phyloP scores from a whole-genome alignment of 331 rosid species.

The Malus hybrid region DNA sequence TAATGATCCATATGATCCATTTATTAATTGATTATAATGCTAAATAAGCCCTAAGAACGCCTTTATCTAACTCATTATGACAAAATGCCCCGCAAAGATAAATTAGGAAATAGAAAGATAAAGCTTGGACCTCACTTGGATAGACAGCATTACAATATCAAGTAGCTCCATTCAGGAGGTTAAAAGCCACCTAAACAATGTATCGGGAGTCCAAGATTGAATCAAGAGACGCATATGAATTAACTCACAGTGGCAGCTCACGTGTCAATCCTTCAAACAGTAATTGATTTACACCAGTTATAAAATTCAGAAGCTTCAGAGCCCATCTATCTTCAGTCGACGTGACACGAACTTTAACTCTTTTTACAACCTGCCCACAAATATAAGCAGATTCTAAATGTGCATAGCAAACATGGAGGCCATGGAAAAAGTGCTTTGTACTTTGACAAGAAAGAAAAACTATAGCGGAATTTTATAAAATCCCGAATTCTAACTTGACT shows the following conservation, averaged over 20 bases:
- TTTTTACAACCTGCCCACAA: slow-evolving; percentile 48
- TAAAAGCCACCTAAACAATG: background rate
- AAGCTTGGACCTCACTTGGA: background rate
- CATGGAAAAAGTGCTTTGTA: background rate
- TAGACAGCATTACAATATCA: background rate
- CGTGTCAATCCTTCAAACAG: slow-evolving; percentile 72
- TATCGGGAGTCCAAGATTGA: background rate
- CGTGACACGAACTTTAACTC: slow-evolving; percentile 35
- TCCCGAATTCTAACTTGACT: background rate
- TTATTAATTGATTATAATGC: background rate
- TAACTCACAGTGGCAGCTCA: slow-evolving; percentile 76
- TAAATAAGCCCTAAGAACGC: background rate
- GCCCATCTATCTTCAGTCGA: slow-evolving; percentile 68
- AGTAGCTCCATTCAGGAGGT: background rate
- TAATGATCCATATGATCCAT: background rate
- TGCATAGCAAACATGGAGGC: background rate
- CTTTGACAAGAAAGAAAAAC: background rate
- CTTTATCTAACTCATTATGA: background rate
- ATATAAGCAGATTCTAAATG: background rate
- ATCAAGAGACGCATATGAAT: background rate
- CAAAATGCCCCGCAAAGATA: background rate
- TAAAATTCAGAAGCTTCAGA: slow-evolving; percentile 57
- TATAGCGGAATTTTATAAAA: background rate
- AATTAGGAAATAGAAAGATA: background rate
- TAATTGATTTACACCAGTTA: slow-evolving; percentile 59